Evolutionary conservation across 176 grass and related monocot species (phyloP).

Genomic region (Areca catechu): DNA sequence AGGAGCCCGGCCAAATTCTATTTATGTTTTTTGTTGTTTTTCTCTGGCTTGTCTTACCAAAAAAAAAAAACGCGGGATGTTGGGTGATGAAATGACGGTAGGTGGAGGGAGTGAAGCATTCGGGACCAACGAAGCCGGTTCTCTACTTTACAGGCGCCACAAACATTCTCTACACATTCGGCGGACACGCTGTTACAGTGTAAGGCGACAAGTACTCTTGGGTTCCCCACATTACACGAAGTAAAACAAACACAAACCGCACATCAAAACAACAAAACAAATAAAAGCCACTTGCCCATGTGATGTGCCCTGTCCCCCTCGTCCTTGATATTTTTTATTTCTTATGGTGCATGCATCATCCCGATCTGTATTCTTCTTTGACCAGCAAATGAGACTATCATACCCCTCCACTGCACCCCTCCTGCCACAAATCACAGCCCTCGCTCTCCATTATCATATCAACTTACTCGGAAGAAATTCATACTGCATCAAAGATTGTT

Average conservation of each 20-base stretch:
- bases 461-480: too few species aligned
- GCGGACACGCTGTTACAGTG: conserved; percentile 46
- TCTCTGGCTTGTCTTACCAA: too few species aligned
- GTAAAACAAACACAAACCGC: conserved; percentile 2
- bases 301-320: conserved; percentile 3
- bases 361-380: conserved; percentile 5
- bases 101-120: conserved; percentile 33
- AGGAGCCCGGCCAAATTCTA: too few species aligned
- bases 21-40: too few species aligned
- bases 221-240: neutral
- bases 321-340: conserved; percentile 6
- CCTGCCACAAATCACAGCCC: too few species aligned
- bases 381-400: neutral
- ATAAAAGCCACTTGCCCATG: conserved; percentile 7
- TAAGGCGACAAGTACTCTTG: conserved; percentile 26
- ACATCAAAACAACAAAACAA: neutral
- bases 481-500: too few species aligned
- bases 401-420: too few species aligned
- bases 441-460: too few species aligned
- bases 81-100: conserved; percentile 4
- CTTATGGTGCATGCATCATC: neutral
- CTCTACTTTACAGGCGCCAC: conserved; percentile 45
- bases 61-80: neutral
- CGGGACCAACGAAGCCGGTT: conserved; percentile 31
- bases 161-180: conserved; percentile 44